Base-by-base conservation (phyloP, 805 yeast species). In the Metschnikowia similis region DNA sequence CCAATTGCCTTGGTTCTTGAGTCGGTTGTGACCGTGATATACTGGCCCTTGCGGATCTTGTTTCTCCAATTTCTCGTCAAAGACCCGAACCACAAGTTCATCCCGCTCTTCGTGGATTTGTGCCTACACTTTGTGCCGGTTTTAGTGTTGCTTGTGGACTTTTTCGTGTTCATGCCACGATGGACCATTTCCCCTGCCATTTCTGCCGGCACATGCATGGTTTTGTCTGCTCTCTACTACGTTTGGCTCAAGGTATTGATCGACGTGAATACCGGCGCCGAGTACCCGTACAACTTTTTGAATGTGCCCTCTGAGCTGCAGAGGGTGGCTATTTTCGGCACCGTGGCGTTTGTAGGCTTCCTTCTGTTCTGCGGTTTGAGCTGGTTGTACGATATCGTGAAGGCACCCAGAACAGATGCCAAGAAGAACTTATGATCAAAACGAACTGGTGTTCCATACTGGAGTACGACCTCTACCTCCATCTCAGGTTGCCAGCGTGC, bases 261-360 rank as follows among this genome's bases (percentile, higher is more conserved):
- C 26, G 79, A 76, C 49, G 66, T 76, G 31, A 69, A 70, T 17
- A 61, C 53, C 26, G 79, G 79, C 7, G 83, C 76, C 2, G 69
- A 65, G 14, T 85, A 80, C 56, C 92, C 92, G 0, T 85, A 85
- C 60, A 86, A 84, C 8, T 85, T 85, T 60, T 67, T 85, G 58
- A 79, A 84, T 60, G 84, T 79, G 11, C 72, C 66, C 4, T 69
- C 66, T 6, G 76, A 70, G 31, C 66, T 67, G 8, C 64, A 64
- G 17, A 71, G 86, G 50, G 62, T 71, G 1, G 52, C 73, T 6
- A 77, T 84, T 17, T 85, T 85, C 60, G 66, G 62, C 0, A 56
- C 66, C 7, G 80, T 84, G 17, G 74, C 70, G 4, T 45, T 59
- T 7, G 56, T 61, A 30, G 71, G 67, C 8, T 71, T 66, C 47